Conservation (phyloP, 371 early-diverging fungal genomes). For the Cokeromyces recurvatus region DNA sequence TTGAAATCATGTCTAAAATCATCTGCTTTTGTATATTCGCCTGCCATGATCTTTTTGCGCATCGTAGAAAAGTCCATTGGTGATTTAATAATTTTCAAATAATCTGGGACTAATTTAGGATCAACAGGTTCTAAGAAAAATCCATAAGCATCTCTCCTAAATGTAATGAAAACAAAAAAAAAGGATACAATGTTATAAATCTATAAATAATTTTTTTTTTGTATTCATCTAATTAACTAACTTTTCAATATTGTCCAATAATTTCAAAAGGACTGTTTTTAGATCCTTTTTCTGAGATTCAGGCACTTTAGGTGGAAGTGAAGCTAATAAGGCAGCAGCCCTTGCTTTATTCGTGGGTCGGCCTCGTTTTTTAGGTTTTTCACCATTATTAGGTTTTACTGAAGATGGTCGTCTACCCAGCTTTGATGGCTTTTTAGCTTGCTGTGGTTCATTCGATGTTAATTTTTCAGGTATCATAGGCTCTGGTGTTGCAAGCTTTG, state of each 20-base stretch:
- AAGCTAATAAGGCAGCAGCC: constrained; percentile 16
- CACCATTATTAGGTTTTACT: constrained; percentile 3
- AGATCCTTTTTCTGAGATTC: constrained; percentile 37
- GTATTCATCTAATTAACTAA: too few relatives aligned
- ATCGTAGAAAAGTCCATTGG: constrained; percentile 75
- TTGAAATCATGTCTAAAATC: constrained; percentile 60
- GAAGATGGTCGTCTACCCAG: constrained; percentile 12
- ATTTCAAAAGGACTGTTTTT: constrained; percentile 37
- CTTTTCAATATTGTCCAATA: constrained; percentile 53
- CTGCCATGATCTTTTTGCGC: constrained; percentile 51
- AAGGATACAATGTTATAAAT: too few relatives aligned
- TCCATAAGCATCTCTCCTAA: constrained; percentile 59
- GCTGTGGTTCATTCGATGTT: too few relatives aligned
- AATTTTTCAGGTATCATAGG: background rate
- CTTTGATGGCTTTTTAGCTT: constrained; percentile 4
- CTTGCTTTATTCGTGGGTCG: constrained; percentile 28
- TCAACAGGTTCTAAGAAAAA: constrained; percentile 86
- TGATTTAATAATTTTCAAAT: constrained; percentile 62
- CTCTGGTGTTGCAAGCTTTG: too few relatives aligned
- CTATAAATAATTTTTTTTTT: too few relatives aligned
- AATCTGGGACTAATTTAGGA: constrained; percentile 68
- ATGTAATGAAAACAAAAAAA: background rate
- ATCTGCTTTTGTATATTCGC: constrained; percentile 40
- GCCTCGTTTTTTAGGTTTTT: constrained; percentile 44
- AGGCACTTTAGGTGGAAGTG: constrained; percentile 22